Evolutionary conservation across 495 filamentous ascomycete species (phyloP).

Genomic region (Delitschia confertaspora): DNA sequence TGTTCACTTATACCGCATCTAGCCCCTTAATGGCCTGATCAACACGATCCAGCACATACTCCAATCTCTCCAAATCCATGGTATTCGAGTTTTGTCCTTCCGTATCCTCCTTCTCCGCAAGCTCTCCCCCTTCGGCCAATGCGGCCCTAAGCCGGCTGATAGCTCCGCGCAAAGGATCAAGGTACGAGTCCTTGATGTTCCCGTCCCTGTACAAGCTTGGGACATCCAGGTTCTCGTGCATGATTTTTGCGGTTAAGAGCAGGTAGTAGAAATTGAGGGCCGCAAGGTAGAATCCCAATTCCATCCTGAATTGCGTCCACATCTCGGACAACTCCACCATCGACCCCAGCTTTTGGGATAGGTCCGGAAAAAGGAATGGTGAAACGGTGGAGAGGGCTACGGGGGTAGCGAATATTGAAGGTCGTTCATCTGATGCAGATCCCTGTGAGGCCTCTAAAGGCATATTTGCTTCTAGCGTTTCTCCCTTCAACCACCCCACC

Average conservation of each 20-base stretch:
- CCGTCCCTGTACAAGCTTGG: slow-evolving; percentile 41
- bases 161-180: slow-evolving; percentile 42
- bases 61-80: slow-evolving; percentile 22
- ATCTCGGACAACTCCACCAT: slow-evolving; percentile 30
- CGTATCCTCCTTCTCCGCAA: slow-evolving; percentile 26
- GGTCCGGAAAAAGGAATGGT: slow-evolving; percentile 43
- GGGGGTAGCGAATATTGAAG: slow-evolving; percentile 49
- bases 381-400: slow-evolving; percentile 41
- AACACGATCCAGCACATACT: slow-evolving; percentile 25
- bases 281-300: slow-evolving; percentile 42
- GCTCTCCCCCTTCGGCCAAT: slow-evolving; percentile 28
- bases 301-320: slow-evolving; percentile 36
- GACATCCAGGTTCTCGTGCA: slow-evolving; percentile 40
- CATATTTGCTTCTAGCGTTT: slow-evolving; percentile 50
- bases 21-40: slow-evolving; percentile 9
- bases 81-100: slow-evolving; percentile 2
- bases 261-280: slow-evolving; percentile 47
- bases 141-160: slow-evolving; percentile 37
- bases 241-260: slow-evolving; percentile 41
- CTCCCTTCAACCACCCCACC: slow-evolving; percentile 79
- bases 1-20: background rate
- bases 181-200: slow-evolving; percentile 36
- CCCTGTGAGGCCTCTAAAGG: slow-evolving; percentile 2
- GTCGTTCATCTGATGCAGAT: background rate
- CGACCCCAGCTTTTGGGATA: slow-evolving; percentile 23